Conservation (phyloP, 1,284 basidiomycete genomes). For the Schizopora paradoxa region DNA sequence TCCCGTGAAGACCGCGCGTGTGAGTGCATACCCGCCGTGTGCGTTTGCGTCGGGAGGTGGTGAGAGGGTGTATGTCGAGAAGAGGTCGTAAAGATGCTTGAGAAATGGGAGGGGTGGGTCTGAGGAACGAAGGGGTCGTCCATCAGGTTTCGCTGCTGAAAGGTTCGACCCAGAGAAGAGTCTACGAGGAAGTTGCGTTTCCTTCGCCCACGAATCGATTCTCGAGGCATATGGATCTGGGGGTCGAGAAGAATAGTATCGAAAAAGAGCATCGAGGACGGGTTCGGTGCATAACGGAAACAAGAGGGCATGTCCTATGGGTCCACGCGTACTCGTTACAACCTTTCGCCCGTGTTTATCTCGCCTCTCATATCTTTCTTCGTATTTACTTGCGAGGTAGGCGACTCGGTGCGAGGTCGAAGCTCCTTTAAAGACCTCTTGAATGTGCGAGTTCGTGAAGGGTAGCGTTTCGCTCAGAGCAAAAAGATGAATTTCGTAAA, state of each 20-base stretch:
- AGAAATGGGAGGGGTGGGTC: conserved; percentile 61
- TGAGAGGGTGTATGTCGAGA: conserved; percentile 35
- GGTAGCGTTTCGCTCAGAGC: conserved; percentile 60
- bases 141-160: conserved; percentile 27
- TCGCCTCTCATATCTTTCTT: no score
- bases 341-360: no score
- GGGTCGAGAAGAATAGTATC: conserved; percentile 20
- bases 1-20: conserved; percentile 62
- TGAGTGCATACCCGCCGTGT: conserved; percentile 72
- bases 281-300: conserved; percentile 58
- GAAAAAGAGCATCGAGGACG: conserved; percentile 50
- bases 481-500: conserved; percentile 68
- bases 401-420: conserved; percentile 50
- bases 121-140: conserved; percentile 34
- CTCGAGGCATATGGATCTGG: background rate
- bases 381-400: conserved; percentile 60
- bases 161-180: conserved; percentile 51
- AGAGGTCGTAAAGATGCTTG: conserved; percentile 41
- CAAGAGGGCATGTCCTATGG: conserved; percentile 48
- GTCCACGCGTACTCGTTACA: conserved; percentile 22
- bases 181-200: conserved; percentile 48
- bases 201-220: conserved; percentile 6
- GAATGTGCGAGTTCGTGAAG: conserved; percentile 44
- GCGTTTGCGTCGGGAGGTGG: conserved; percentile 50
- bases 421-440: conserved; percentile 46